Evolutionary conservation across 2,329 filamentous ascomycete species (phyloP).

Genomic region (Ascochyta pisi): DNA sequence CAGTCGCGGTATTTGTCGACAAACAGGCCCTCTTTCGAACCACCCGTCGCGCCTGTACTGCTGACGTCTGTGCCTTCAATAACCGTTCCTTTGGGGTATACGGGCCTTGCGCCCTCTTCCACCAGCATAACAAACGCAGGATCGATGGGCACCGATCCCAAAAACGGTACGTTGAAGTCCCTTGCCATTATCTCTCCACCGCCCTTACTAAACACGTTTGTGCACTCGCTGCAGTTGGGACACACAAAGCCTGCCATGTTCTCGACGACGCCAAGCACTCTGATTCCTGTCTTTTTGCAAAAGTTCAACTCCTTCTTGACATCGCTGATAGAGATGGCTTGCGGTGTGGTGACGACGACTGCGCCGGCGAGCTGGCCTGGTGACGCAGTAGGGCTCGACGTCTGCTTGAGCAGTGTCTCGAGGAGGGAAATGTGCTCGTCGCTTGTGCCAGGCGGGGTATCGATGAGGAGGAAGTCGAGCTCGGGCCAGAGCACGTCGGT

Average conservation of each 20-base stretch:
- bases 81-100: slow-evolving; percentile 72
- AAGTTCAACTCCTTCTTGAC: slow-evolving; percentile 96
- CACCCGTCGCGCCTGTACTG: slow-evolving; percentile 30
- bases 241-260: slow-evolving; percentile 97
- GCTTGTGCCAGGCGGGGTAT: slow-evolving; percentile 94
- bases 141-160: slow-evolving; percentile 90
- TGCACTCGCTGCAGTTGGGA: slow-evolving; percentile 78
- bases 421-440: slow-evolving; percentile 97
- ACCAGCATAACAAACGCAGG: slow-evolving; percentile 88
- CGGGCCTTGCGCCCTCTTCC: slow-evolving; percentile 72
- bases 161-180: slow-evolving; percentile 82
- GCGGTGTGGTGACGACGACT: slow-evolving; percentile 94
- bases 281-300: slow-evolving; percentile 81
- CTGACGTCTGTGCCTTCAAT: slow-evolving; percentile 42
- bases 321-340: slow-evolving; percentile 91
- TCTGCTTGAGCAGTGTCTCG: slow-evolving; percentile 70
- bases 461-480: slow-evolving; percentile 91
- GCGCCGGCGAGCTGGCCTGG: slow-evolving; percentile 79
- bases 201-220: slow-evolving; percentile 90
- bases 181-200: slow-evolving; percentile 88
- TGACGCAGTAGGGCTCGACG: slow-evolving; percentile 17
- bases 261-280: slow-evolving; percentile 87
- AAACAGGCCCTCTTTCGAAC: slow-evolving; percentile 52
- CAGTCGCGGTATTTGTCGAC: slow-evolving; percentile 77
- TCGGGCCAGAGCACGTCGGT: slow-evolving; percentile 86